Conservation (phyloP, 139 green algal genomes). For the Klebsormidium nitens region DNA sequence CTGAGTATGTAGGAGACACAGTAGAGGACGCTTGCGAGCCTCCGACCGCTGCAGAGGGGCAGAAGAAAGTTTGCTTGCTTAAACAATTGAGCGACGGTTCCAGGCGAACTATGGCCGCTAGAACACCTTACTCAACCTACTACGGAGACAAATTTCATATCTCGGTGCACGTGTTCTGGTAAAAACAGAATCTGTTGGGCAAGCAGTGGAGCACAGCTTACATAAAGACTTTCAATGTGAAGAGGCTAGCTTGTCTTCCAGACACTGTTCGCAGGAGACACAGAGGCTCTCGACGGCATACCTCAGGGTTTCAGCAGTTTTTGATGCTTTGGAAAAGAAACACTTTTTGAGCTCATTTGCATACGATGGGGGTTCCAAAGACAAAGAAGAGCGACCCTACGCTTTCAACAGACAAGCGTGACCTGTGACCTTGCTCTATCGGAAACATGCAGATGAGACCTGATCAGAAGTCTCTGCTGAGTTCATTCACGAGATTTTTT, state of each 20-base stretch:
- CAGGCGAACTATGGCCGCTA: neutral
- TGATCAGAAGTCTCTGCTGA: too few relatives aligned
- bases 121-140: neutral
- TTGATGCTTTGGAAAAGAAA: too few relatives aligned
- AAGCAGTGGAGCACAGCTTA: neutral
- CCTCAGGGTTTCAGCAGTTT: too few relatives aligned
- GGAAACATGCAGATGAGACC: too few relatives aligned
- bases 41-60: conserved; percentile 63
- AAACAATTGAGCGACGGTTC: conserved; percentile 1
- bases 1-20: conserved; percentile 73
- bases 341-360: too few relatives aligned
- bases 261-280: too few relatives aligned
- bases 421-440: too few relatives aligned
- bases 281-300: too few relatives aligned
- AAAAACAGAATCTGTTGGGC: neutral
- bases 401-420: too few relatives aligned
- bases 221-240: neutral
- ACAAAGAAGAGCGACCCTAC: too few relatives aligned
- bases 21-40: conserved; percentile 81
- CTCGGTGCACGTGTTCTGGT: neutral
- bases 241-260: neutral
- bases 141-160: neutral
- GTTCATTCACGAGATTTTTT: too few relatives aligned
- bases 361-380: too few relatives aligned
- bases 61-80: conserved; percentile 1